Conservation (phyloP, 768 basidiomycete species). For the Boletus reticuloceps region DNA sequence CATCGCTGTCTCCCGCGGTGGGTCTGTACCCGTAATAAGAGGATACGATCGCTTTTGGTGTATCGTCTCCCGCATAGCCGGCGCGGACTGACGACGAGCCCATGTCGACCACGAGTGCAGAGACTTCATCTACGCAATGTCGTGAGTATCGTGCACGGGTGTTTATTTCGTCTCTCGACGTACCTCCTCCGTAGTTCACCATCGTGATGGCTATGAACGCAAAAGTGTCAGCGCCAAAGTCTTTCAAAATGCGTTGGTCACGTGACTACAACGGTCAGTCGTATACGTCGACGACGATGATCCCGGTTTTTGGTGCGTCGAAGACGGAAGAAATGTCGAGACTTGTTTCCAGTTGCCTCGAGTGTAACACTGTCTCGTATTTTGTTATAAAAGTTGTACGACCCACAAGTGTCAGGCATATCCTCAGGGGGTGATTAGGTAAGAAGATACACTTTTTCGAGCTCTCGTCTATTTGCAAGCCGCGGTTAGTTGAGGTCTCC, state of each 20-base stretch:
- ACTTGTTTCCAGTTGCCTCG: too few relatives aligned
- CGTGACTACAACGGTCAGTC: constrained; percentile 3
- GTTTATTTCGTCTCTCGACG: constrained; percentile 20
- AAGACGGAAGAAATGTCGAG: too few relatives aligned
- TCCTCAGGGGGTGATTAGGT: constrained; percentile 15
- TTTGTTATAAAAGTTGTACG: too few relatives aligned
- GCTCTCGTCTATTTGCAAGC: background rate
- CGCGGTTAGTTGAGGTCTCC: background rate
- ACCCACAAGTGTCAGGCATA: background rate
- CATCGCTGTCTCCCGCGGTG: constrained; percentile 30
- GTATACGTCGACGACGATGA: too few relatives aligned
- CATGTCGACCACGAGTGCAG: constrained; percentile 93
- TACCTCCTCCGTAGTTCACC: constrained; percentile 89
- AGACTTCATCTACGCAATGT: constrained; percentile 80
- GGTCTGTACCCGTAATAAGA: constrained; percentile 80
- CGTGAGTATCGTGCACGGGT: background rate
- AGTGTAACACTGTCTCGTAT: too few relatives aligned
- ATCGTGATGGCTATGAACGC: constrained; percentile 35
- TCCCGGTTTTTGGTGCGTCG: too few relatives aligned
- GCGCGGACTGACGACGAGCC: constrained; percentile 88
- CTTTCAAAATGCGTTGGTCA: background rate
- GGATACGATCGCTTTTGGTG: constrained; percentile 89
- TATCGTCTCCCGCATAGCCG: constrained; percentile 97
- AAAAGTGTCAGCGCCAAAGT: background rate
- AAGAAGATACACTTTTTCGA: constrained; percentile 13